Percentiles rank a stretch among this genome's conserved stretches.
Conservation (phyloP, 441 rosid species). For the Omphalea diandra region DNA sequence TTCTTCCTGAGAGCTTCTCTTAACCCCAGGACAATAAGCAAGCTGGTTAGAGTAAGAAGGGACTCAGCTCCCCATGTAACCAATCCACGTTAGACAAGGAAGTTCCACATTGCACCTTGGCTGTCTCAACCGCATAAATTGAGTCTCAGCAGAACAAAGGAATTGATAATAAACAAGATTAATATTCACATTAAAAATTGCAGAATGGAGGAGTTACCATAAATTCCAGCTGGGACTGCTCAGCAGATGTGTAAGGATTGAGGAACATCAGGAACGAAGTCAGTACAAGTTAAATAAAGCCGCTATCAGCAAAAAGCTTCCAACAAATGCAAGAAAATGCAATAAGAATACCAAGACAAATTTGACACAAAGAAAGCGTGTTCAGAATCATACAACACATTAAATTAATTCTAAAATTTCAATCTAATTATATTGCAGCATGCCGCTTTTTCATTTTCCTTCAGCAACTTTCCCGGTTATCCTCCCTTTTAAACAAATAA, state of each 20-base stretch:
- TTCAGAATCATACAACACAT: not conserved
- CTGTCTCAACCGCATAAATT: conserved; percentile 38
- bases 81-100: conserved; percentile 88
- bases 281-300: conserved; percentile 26
- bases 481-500: not conserved
- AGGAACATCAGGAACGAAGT: conserved; percentile 23
- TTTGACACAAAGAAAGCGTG: not conserved
- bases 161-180: not conserved
- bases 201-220: conserved; percentile 47
- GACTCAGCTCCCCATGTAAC: conserved; percentile 91
- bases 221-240: conserved; percentile 90
- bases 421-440: not conserved
- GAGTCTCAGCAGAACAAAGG: not conserved
- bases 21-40: conserved; percentile 80
- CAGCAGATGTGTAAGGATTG: conserved; percentile 25
- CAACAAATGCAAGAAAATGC: not conserved
- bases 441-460: not conserved
- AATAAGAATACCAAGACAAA: not conserved
- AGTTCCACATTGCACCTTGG: conserved; percentile 81
- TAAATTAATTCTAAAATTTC: not conserved
- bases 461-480: not conserved
- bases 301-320: not conserved
- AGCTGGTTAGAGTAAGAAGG: conserved; percentile 74
- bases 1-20: conserved; percentile 63
- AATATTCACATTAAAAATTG: not conserved